Conservation (phyloP, 2,329 filamentous ascomycete genomes). For the Penicillium sp. region DNA sequence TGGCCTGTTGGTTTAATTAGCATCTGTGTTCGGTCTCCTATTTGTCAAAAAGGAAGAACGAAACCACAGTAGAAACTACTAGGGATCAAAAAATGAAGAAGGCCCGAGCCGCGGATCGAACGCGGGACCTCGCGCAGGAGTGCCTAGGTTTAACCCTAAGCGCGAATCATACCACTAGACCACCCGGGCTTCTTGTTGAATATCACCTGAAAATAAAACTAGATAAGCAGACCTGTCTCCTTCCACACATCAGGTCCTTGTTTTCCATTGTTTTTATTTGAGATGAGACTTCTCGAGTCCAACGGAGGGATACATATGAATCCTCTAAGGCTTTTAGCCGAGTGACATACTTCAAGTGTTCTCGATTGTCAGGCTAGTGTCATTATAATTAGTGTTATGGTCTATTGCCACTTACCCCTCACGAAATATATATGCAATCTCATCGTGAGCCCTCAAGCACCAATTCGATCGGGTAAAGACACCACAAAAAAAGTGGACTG, state of each 20-base stretch:
- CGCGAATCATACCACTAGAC: constrained; percentile 28
- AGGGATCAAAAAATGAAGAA: not conserved
- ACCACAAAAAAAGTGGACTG: not conserved
- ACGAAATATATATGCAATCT: not conserved
- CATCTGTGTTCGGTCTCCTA: no score
- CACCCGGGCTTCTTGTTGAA: constrained; percentile 17
- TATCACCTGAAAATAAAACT: not conserved
- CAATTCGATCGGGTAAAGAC: not conserved
- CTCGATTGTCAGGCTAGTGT: not conserved
- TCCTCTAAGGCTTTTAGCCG: not conserved
- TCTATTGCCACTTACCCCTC: not conserved
- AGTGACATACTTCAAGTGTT: not conserved
- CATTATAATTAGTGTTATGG: not conserved
- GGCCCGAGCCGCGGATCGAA: constrained; percentile 4
- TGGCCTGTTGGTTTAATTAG: no score
- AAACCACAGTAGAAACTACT: not conserved
- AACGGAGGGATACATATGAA: not conserved
- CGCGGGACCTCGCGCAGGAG: constrained; percentile 26
- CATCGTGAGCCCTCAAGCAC: not conserved
- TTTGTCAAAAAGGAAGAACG: no score
- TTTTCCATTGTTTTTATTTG: not conserved
- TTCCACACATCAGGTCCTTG: not conserved
- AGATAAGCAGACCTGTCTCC: no score
- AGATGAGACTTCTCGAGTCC: not conserved
- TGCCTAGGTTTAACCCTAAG: constrained; percentile 22